phyloP scores from a whole-genome alignment of 2,329 filamentous ascomycete genomes.

The Xylariaceae sp. region DNA sequence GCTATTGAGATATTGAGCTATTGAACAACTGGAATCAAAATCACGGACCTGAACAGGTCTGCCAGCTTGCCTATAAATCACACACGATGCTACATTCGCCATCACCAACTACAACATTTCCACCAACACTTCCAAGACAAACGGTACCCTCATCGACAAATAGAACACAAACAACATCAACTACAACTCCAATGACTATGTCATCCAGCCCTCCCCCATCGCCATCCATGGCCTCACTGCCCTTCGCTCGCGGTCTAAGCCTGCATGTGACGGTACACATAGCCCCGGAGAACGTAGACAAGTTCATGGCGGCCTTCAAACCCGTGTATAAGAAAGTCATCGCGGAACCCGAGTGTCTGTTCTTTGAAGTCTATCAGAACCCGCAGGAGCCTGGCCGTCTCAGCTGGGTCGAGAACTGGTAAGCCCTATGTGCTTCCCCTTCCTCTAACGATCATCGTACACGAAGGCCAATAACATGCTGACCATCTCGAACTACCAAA shows the following conservation, averaged over 20 bases:
- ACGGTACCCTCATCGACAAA: too few species aligned
- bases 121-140: too few species aligned
- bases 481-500: constrained; percentile 1
- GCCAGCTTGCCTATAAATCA: too few species aligned
- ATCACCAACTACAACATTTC: neutral
- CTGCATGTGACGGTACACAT: constrained; percentile 28
- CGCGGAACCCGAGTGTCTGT: constrained; percentile 40
- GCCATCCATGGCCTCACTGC: constrained; percentile 15
- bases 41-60: too few species aligned
- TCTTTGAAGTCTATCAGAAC: constrained; percentile 40
- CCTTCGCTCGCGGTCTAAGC: constrained; percentile 17
- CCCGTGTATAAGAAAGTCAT: constrained; percentile 37
- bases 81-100: neutral
- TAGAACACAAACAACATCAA: constrained; percentile 6
- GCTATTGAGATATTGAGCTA: too few species aligned
- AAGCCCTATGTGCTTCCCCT: neutral
- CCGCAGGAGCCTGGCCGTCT: constrained; percentile 35
- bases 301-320: constrained; percentile 31
- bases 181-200: constrained; percentile 6
- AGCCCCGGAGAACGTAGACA: constrained; percentile 23
- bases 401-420: constrained; percentile 41
- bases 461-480: neutral
- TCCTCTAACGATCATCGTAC: neutral
- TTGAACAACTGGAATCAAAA: too few species aligned
- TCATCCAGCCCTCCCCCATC: constrained; percentile 4